Percentiles rank a stretch among this genome's conserved stretches.
These are phyloP conservation scores for Boletus rubroflammeus DNA, from an alignment of 768 basidiomycete species.

Conservation along the genomic window DNA sequence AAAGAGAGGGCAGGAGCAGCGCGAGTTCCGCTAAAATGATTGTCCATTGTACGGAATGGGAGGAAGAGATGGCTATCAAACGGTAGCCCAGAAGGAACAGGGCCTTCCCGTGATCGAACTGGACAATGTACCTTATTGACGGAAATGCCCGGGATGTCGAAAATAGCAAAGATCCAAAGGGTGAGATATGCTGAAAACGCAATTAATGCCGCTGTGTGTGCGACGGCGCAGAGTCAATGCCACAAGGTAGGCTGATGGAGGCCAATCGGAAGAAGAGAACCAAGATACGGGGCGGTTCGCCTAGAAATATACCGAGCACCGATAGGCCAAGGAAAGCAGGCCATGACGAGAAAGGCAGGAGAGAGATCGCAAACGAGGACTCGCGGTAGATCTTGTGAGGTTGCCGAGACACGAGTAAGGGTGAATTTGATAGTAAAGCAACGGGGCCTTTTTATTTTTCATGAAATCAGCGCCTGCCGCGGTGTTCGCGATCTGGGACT, in stretches of 20 bases:
- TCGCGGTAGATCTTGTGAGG: slow-evolving; percentile 21
- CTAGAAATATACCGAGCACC: slow-evolving; percentile 38
- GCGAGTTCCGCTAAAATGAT: slow-evolving; percentile 6
- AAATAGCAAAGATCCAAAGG: slow-evolving; percentile 41
- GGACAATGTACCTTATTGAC: slow-evolving; percentile 33
- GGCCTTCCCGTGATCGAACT: slow-evolving; percentile 20
- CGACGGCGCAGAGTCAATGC: slow-evolving; percentile 25
- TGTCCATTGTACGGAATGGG: slow-evolving; percentile 8
- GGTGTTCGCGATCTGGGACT: slow-evolving; percentile 26
- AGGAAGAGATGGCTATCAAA: slow-evolving; percentile 12
- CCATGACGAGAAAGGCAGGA: slow-evolving; percentile 32
- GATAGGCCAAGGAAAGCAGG: slow-evolving; percentile 37
- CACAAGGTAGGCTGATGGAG: slow-evolving; percentile 37
- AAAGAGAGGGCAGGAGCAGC: not conserved
- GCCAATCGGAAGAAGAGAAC: slow-evolving; percentile 48
- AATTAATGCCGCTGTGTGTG: slow-evolving; percentile 33
- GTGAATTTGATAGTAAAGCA: slow-evolving; percentile 26
- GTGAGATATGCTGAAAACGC: slow-evolving; percentile 40
- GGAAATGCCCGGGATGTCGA: slow-evolving; percentile 28
- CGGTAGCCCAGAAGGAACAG: slow-evolving; percentile 14
- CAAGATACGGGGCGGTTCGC: slow-evolving; percentile 44
- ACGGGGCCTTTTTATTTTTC: slow-evolving; percentile 29
- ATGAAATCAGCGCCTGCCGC: slow-evolving; percentile 28
- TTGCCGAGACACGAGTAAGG: slow-evolving; percentile 29
- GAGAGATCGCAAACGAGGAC: slow-evolving; percentile 16